A percentile compares a stretch with the other conserved stretches of the same genome.
Conservation (phyloP, 2,329 filamentous ascomycete species). For the Aspergillus japonicus region DNA sequence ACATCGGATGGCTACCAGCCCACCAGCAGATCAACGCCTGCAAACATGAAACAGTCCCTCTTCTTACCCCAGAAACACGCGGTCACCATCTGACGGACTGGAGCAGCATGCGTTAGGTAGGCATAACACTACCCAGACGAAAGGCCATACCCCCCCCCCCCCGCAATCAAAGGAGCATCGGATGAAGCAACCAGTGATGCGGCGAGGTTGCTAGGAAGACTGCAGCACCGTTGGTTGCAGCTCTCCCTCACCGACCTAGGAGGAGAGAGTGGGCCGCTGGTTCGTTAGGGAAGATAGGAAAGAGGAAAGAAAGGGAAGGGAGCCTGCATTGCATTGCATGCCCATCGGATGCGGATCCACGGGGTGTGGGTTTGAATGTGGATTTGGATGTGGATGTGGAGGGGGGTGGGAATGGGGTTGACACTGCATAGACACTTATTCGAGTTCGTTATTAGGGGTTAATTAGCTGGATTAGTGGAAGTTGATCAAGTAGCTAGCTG, state of each 20-base stretch:
- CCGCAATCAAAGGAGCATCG: background rate
- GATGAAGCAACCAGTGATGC: constrained; percentile 1
- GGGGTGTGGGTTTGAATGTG: constrained; percentile 1
- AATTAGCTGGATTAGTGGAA: background rate
- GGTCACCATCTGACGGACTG: background rate
- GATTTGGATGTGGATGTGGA: background rate
- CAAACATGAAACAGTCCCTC: background rate
- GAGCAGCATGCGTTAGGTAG: background rate
- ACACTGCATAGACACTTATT: too few species aligned
- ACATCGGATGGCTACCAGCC: background rate
- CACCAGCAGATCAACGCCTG: background rate
- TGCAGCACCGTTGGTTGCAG: background rate
- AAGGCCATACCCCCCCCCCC: too few species aligned
- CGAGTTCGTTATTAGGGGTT: background rate
- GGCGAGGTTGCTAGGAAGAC: background rate
- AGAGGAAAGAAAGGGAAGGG: constrained; percentile 5
- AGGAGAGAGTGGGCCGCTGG: background rate
- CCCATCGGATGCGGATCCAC: constrained; percentile 8
- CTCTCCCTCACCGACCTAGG: background rate
- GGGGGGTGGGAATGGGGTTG: too few species aligned
- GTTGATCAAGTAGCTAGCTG: too few species aligned
- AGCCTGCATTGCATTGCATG: constrained; percentile 19
- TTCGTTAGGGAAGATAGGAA: background rate
- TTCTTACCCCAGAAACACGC: constrained; percentile 1
- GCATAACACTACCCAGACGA: background rate